Base-by-base conservation (phyloP, 495 filamentous ascomycete genomes). In the Hyaloscypha variabilis region DNA sequence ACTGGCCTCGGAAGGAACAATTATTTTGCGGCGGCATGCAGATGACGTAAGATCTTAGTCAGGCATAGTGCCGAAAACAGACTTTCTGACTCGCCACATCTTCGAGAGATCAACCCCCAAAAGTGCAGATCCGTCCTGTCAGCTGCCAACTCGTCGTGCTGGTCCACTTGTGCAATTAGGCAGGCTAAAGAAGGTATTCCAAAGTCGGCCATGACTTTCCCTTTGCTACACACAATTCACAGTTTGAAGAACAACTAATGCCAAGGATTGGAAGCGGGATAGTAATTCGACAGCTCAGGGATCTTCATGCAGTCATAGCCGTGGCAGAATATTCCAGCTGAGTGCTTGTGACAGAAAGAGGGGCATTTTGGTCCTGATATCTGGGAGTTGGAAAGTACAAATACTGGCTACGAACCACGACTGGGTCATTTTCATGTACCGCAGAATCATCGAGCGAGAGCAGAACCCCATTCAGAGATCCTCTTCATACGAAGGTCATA, bases 141-240 rank as follows among this genome's bases (percentile, higher is more conserved):
- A 56, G 1, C 53, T 29, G 54, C 26, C 54, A 34, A 25, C 54
- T 57, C 54, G 29, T n/a, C 54, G n/a, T n/a, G n/a, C n/a, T n/a
- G n/a, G n/a, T n/a, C n/a, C 14, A 17, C 2, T 8, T 19, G 17
- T 21, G 54, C 25, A 57, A 57, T 29, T 28, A 36, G 53, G 54
- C 54, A 57, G 6, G 54, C 6, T 34, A 10, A 24, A 8, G 4
- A 54, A 13, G 51, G 3, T 54, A 24, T 54, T 25, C 3, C 24
- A n/a, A 25, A 25, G 51, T 49, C 57, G 3, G 8, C 28, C 8
- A 14, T 30, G 36, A 31, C 28, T 50, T 17, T 26, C 17, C 24
- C 39, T 24, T 54, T 63, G 60, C 60, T 63, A 64, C 21, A 19
- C 29, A 57, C 17, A 26, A 64, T 54, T 64, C 11, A 56, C 52